Percentiles rank a stretch among this genome's conserved stretches.
phyloP scores from a whole-genome alignment of 192 early-diverging fungal genomes.

The Gaertneriomyces semiglobifer region DNA sequence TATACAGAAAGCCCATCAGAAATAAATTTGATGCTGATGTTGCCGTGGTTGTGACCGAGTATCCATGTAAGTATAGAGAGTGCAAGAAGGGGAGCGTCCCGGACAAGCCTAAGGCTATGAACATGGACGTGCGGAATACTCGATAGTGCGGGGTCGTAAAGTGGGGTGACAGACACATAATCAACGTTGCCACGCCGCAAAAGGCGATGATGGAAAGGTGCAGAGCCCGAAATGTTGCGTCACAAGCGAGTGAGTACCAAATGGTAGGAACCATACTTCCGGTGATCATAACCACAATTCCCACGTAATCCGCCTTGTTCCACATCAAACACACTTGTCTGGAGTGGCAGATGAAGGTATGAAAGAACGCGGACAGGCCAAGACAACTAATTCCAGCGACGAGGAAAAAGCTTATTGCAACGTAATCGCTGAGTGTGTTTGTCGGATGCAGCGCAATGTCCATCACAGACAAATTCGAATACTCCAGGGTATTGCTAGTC shows the following conservation, averaged over 20 bases:
- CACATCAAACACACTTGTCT: conserved; percentile 58
- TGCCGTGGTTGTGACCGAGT: no score
- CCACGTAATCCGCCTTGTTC: conserved; percentile 92
- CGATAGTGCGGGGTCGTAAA: conserved; percentile 76
- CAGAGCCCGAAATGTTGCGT: conserved; percentile 43
- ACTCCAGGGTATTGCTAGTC: conserved; percentile 2
- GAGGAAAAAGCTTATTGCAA: conserved; percentile 73
- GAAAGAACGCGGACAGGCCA: conserved; percentile 73
- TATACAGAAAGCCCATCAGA: conserved; percentile 73
- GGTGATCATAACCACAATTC: conserved; percentile 77
- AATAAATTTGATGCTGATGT: conserved; percentile 44
- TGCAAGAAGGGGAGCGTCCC: conserved; percentile 73
- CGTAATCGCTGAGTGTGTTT: conserved; percentile 58
- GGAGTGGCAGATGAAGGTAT: conserved; percentile 84
- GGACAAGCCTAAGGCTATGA: conserved; percentile 75
- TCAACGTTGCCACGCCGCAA: conserved; percentile 64
- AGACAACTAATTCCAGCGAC: conserved; percentile 73
- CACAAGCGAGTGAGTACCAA: conserved; percentile 64
- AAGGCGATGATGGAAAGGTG: conserved; percentile 61
- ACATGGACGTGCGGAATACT: conserved; percentile 71
- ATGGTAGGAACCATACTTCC: conserved; percentile 43
- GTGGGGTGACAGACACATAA: conserved; percentile 54
- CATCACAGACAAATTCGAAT: neutral
- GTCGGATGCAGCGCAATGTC: conserved; percentile 35
- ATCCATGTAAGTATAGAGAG: conserved; percentile 28